A percentile compares a stretch with the other conserved stretches of the same genome.
These are phyloP conservation scores for Colletotrichum paranaense DNA, from an alignment of 2,329 filamentous ascomycete species.

Conservation along the genomic window DNA sequence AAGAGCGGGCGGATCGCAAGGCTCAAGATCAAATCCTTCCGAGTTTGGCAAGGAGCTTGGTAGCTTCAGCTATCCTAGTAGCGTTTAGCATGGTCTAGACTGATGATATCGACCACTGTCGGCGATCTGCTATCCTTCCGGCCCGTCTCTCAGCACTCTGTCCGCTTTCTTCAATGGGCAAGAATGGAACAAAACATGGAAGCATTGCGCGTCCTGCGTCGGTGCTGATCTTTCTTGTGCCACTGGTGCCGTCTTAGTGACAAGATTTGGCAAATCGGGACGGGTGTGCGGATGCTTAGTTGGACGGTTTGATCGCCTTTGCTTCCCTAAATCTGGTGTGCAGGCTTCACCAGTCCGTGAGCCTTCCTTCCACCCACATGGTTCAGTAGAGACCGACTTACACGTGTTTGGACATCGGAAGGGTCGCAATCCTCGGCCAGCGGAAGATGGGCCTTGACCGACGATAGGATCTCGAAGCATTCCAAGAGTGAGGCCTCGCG, in stretches of 20 bases:
- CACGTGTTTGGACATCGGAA: neutral
- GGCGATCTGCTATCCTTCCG: neutral
- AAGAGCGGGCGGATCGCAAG: conserved; percentile 23
- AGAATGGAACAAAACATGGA: neutral
- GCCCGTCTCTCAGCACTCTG: neutral
- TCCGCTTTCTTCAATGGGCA: neutral
- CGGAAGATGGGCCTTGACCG: neutral
- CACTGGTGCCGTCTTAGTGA: conserved; percentile 22
- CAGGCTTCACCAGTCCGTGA: neutral
- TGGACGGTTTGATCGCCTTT: conserved; percentile 16
- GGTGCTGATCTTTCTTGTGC: conserved; percentile 23
- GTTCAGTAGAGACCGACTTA: neutral
- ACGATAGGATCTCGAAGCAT: neutral
- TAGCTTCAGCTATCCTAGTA: conserved; percentile 7
- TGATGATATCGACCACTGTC: neutral
- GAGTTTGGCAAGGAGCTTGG: conserved; percentile 9
- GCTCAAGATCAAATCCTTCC: conserved; percentile 4
- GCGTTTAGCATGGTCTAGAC: conserved; percentile 4
- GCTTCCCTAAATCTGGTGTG: neutral
- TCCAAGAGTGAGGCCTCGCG: neutral
- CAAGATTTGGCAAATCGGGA: conserved; percentile 10
- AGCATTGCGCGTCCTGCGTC: conserved; percentile 31
- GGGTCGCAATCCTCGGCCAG: conserved; percentile 23
- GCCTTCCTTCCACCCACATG: neutral
- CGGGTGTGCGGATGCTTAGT: neutral